phyloP scores from a whole-genome alignment of 202 grass and related monocot species.

The Bolboschoenoplectus hybrid region DNA sequence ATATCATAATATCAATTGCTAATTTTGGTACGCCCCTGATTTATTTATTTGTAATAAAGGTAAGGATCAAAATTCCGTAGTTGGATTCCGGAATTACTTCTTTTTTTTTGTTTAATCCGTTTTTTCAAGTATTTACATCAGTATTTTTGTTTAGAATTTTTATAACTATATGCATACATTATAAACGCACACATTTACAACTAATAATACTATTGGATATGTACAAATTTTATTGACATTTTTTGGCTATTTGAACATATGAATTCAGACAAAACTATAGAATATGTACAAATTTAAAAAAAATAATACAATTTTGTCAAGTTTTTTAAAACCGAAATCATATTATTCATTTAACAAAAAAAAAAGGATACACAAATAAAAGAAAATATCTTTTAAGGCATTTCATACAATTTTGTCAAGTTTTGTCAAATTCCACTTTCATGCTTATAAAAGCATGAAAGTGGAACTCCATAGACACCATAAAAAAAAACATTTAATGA shows the following conservation, averaged over 20 bases:
- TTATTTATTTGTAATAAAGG: neutral
- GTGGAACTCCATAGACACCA: neutral
- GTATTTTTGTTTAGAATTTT: neutral
- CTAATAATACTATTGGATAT: too few relatives aligned
- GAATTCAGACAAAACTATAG: too few relatives aligned
- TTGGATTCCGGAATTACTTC: neutral
- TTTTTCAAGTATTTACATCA: neutral
- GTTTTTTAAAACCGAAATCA: neutral
- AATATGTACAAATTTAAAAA: too few relatives aligned
- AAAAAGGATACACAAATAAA: neutral
- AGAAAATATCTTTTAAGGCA: too few relatives aligned
- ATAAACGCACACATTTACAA: too few relatives aligned
- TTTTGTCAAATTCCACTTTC: too few relatives aligned
- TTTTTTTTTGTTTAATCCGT: neutral
- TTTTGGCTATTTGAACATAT: neutral
- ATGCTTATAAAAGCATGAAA: neutral
- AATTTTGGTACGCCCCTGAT: neutral
- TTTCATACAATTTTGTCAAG: too few relatives aligned
- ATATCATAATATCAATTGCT: neutral
- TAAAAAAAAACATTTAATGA: neutral
- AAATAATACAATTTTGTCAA: neutral
- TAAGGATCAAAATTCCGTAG: neutral
- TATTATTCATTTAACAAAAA: neutral
- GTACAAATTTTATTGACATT: too few relatives aligned
- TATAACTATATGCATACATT: too few relatives aligned